phyloP scores from a whole-genome alignment of 2,329 filamentous ascomycete species.

The Coniochaeta pulveracea region DNA sequence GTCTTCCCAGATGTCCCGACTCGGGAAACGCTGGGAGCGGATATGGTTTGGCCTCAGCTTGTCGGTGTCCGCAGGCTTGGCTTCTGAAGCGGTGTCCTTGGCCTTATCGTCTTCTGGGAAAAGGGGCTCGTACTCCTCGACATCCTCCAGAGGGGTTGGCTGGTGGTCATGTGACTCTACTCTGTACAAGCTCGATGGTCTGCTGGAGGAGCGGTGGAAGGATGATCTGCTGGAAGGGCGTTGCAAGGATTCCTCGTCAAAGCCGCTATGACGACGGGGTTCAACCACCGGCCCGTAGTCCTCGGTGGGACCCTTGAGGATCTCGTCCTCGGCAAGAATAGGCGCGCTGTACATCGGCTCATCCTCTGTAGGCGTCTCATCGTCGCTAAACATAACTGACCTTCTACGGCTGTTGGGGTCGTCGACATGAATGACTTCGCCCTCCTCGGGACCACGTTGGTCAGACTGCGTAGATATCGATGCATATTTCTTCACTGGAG shows the following conservation, averaged over 20 bases:
- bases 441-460: constrained; percentile 32
- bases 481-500: constrained; percentile 17
- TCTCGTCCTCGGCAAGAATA: constrained; percentile 82
- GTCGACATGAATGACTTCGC: constrained; percentile 64
- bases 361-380: constrained; percentile 34
- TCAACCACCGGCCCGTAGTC: constrained; percentile 71
- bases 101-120: constrained; percentile 68
- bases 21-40: constrained; percentile 67
- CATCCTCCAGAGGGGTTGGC: constrained; percentile 68
- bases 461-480: constrained; percentile 17
- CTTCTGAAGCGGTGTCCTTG: constrained; percentile 14
- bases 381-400: constrained; percentile 31
- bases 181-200: constrained; percentile 52
- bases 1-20: constrained; percentile 96
- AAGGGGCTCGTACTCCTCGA: constrained; percentile 89
- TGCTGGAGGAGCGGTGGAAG: constrained; percentile 53
- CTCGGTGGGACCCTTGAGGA: constrained; percentile 59
- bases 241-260: constrained; percentile 25
- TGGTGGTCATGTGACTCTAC: constrained; percentile 41
- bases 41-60: constrained; percentile 36
- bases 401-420: constrained; percentile 40
- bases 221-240: constrained; percentile 7
- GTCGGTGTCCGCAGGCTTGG: constrained; percentile 22
- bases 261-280: constrained; percentile 52
- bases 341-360: constrained; percentile 59